These are phyloP conservation scores for Calcarisporium arbuscula DNA, from an alignment of 2,329 filamentous ascomycete species.

Conservation along the genomic window DNA sequence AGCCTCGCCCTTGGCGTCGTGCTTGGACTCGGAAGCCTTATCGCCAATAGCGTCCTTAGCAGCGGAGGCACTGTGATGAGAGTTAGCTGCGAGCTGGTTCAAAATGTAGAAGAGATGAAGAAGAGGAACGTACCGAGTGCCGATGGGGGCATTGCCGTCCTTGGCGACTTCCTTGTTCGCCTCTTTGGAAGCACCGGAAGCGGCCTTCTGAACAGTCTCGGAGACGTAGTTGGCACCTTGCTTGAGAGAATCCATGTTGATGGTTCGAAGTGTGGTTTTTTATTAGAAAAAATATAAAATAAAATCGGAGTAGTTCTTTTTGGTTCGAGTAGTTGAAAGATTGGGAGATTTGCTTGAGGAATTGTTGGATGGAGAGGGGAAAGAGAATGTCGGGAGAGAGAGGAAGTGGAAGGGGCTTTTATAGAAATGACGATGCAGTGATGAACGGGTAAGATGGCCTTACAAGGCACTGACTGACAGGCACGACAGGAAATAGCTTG, in stretches of 20 bases:
- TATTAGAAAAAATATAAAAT: no score
- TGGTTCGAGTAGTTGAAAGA: no score
- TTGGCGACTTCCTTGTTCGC: conserved; percentile 64
- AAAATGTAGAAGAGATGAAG: no score
- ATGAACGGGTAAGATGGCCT: no score
- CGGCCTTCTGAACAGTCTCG: conserved; percentile 53
- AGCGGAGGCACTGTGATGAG: conserved; percentile 32
- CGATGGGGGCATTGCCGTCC: conserved; percentile 45
- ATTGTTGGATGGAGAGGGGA: no score
- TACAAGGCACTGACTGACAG: no score
- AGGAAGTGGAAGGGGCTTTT: no score
- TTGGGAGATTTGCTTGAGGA: conserved; percentile 3
- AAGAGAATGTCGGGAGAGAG: no score
- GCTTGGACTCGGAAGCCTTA: conserved; percentile 37
- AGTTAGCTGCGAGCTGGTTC: conserved; percentile 2
- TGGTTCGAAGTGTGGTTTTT: conserved; percentile 11
- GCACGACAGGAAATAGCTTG: no score
- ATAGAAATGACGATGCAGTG: no score
- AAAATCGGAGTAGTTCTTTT: no score
- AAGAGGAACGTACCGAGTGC: conserved; percentile 41
- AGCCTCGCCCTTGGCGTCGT: conserved; percentile 32
- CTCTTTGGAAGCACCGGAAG: conserved; percentile 56
- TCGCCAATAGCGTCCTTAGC: conserved; percentile 42
- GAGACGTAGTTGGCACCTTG: conserved; percentile 62
- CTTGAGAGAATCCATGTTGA: conserved; percentile 47